Evolutionary conservation across 2,329 filamentous ascomycete genomes (phyloP).

Genomic region (Scedosporium dehoogii): DNA sequence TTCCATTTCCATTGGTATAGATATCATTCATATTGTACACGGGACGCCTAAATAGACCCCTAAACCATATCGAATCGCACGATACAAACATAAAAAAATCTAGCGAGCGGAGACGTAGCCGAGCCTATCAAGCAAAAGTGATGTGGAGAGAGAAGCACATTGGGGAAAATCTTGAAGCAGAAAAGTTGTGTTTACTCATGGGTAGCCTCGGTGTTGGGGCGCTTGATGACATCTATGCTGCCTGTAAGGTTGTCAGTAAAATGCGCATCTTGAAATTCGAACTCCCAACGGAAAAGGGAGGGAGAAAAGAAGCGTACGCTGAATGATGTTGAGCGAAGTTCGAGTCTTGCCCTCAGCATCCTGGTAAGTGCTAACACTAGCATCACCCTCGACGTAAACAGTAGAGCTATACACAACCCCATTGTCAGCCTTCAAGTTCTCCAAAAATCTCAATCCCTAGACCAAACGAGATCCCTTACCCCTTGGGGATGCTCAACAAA

Average conservation of each 20-base stretch:
- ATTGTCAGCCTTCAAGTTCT: slow-evolving; percentile 9
- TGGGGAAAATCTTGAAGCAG: not conserved
- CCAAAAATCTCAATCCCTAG: not conserved
- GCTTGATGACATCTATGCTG: slow-evolving; percentile 34
- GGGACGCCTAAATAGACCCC: not conserved
- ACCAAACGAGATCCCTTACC: slow-evolving; percentile 48
- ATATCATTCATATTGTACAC: slow-evolving; percentile 5
- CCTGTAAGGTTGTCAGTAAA: slow-evolving; percentile 19
- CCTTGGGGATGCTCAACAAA: slow-evolving; percentile 67
- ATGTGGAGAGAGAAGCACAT: not conserved
- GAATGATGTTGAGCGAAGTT: slow-evolving; percentile 58
- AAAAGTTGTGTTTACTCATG: not conserved
- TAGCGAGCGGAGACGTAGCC: slow-evolving; percentile 1
- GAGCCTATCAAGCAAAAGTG: not conserved
- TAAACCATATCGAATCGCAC: not conserved
- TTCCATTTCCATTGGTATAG: slow-evolving; percentile 3
- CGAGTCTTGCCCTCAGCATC: slow-evolving; percentile 61
- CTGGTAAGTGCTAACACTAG: slow-evolving; percentile 55
- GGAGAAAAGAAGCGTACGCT: slow-evolving; percentile 54
- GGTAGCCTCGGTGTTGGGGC: slow-evolving; percentile 19
- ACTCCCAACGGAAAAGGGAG: not conserved
- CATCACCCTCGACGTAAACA: slow-evolving; percentile 78
- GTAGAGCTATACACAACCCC: slow-evolving; percentile 46
- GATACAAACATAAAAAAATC: not conserved
- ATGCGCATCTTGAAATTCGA: no score